These are phyloP conservation scores for Senna tora DNA, from an alignment of 306 rosid species.

Conservation along the genomic window DNA sequence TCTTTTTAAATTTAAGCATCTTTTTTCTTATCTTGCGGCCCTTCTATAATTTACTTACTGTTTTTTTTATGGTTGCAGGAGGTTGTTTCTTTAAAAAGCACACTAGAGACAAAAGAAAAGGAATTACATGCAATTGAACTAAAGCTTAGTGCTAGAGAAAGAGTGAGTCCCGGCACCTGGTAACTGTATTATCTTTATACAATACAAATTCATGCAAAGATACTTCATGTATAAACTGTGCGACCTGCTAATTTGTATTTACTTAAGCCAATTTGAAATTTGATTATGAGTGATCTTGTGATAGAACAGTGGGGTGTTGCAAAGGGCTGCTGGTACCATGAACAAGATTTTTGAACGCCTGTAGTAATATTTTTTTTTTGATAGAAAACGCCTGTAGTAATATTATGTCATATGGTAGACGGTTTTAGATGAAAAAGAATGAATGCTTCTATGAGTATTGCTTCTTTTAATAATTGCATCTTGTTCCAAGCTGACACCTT, in stretches of 20 bases:
- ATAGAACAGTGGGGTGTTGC: not conserved
- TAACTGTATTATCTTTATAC: constrained; percentile 11
- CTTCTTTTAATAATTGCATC: constrained; percentile 25
- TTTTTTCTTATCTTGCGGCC: constrained; percentile 15
- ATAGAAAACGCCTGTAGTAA: not conserved
- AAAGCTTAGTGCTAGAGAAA: constrained; percentile 74
- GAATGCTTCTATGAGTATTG: constrained; percentile 2
- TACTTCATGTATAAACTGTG: not conserved
- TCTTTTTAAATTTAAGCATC: constrained; percentile 2
- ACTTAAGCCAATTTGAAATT: not conserved
- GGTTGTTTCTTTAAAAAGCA: constrained; percentile 44
- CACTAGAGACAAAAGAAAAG: constrained; percentile 60
- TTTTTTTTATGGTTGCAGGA: constrained; percentile 58
- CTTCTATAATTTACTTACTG: constrained; percentile 26
- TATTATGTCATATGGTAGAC: not conserved
- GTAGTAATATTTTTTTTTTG: too few species aligned
- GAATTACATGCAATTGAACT: constrained; percentile 60
- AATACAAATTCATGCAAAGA: constrained; percentile 13
- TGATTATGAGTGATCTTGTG: constrained; percentile 5
- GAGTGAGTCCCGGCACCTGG: constrained; percentile 50
- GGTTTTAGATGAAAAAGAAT: constrained; percentile 1
- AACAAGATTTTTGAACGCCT: not conserved
- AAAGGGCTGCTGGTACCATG: not conserved
- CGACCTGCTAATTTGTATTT: constrained; percentile 2
- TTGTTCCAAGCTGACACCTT: not conserved